phyloP scores from a whole-genome alignment of 108 stramenopile genomes.

The Nannochloropsis oceanica region DNA sequence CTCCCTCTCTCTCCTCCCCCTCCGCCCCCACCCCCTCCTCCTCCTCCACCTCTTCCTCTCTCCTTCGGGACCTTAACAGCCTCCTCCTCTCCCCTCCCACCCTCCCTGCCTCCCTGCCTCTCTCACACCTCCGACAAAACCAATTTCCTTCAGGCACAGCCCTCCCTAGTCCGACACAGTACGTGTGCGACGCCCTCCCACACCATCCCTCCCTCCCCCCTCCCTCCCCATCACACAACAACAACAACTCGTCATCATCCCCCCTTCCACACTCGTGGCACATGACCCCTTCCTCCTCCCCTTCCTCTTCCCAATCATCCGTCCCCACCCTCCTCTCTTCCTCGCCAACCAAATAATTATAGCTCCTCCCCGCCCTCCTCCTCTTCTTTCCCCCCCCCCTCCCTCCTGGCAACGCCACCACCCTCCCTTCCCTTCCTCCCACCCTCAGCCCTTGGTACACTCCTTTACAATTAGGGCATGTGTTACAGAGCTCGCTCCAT shows the following conservation, averaged over 20 bases:
- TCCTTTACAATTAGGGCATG: constrained; percentile 12
- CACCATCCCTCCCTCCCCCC: not conserved
- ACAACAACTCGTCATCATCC: not conserved
- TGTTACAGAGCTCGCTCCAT: constrained; percentile 1
- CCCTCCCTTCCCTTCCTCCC: not conserved
- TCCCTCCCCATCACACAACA: constrained; percentile 1
- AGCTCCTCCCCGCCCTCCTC: not conserved
- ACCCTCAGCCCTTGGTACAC: not conserved
- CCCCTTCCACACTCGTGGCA: constrained; percentile 7
- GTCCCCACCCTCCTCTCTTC: not conserved
- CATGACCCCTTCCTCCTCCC: not conserved
- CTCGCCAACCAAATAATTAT: not conserved
- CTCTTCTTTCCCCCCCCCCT: not conserved
- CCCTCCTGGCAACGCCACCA: not conserved
- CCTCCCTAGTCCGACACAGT: not conserved
- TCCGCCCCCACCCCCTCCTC: not conserved
- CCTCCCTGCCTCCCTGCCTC: not conserved
- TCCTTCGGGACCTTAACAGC: too few species aligned
- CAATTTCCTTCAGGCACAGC: not conserved
- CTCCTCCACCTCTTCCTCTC: not conserved
- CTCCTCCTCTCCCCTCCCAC: not conserved
- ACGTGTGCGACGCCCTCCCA: not conserved
- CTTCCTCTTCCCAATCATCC: not conserved
- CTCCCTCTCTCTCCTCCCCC: not conserved
- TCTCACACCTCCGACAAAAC: not conserved